phyloP scores from a whole-genome alignment of 225 moss, liverwort and hornwort genomes.

The Thuidium tamariscinum region DNA sequence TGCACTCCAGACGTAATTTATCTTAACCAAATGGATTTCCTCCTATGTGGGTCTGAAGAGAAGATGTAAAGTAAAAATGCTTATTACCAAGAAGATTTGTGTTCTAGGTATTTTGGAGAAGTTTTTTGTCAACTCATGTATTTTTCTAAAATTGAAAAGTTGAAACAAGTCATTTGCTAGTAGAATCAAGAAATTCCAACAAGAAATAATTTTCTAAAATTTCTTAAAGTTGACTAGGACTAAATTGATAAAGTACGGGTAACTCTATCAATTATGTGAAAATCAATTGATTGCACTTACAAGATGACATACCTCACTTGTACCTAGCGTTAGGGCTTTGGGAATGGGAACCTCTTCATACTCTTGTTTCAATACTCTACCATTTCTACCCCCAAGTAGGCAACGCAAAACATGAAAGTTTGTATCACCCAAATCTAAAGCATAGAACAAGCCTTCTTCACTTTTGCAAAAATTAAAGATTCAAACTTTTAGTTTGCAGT shows the following conservation, averaged over 20 bases:
- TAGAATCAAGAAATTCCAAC: not conserved
- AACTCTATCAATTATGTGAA: not conserved
- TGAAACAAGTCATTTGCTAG: rapidly evolving
- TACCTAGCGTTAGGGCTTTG: slow-evolving; percentile 45
- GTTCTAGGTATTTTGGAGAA: not conserved
- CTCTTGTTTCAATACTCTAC: slow-evolving; percentile 63
- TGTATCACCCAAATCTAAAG: slow-evolving; percentile 75
- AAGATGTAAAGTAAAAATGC: not conserved
- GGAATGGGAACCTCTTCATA: slow-evolving; percentile 80
- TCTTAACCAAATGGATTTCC: not conserved
- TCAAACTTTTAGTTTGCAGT: not conserved
- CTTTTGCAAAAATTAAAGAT: slow-evolving; percentile 21
- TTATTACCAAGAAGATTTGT: not conserved
- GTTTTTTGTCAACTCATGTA: not conserved
- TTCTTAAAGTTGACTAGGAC: not conserved
- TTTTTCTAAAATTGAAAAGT: not conserved
- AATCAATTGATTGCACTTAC: not conserved
- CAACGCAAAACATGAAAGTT: slow-evolving; percentile 73
- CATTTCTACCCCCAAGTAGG: slow-evolving; percentile 59
- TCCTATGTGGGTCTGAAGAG: rapidly evolving
- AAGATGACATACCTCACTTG: slow-evolving; percentile 41
- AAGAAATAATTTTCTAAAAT: not conserved
- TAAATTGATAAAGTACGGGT: not conserved
- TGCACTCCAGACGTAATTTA: not conserved
- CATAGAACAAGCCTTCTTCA: slow-evolving; percentile 71